Evolutionary conservation across 2,329 filamentous ascomycete genomes (phyloP).

Genomic region (Calonectria leucothoes): DNA sequence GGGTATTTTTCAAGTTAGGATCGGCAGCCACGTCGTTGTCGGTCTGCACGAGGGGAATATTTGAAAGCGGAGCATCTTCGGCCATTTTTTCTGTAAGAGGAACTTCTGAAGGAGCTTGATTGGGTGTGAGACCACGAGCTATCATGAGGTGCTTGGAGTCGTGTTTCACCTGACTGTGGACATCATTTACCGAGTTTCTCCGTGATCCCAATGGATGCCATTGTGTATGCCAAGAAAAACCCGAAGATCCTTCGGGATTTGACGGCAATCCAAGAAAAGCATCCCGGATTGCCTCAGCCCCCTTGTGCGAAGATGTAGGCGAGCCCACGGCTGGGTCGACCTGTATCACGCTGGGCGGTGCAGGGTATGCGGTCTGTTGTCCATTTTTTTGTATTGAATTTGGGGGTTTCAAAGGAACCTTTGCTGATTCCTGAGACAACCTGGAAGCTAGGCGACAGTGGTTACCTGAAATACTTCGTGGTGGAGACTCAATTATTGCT

Average conservation of each 20-base stretch:
- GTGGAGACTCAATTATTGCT: neutral
- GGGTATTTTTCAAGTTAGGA: neutral
- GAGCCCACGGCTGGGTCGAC: constrained; percentile 18
- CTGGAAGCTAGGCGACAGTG: neutral
- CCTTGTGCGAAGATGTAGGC: neutral
- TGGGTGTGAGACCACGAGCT: neutral
- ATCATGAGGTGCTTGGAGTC: neutral
- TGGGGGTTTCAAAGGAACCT: neutral
- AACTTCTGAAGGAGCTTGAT: neutral
- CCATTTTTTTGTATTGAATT: neutral
- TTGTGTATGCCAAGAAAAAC: neutral
- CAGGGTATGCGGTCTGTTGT: neutral
- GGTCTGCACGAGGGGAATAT: neutral
- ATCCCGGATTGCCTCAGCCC: neutral
- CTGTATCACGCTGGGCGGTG: neutral
- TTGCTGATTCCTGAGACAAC: neutral
- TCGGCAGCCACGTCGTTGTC: neutral
- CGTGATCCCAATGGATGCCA: constrained; percentile 2
- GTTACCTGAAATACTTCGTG: neutral
- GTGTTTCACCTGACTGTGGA: neutral
- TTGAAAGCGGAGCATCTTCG: neutral
- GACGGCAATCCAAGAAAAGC: constrained; percentile 23
- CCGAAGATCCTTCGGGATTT: neutral
- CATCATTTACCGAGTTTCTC: neutral
- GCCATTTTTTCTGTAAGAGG: constrained; percentile 13